Percentiles rank a stretch among this genome's conserved stretches.
Evolutionary conservation across 306 rosid species (phyloP).

Genomic region (Vicia sativa): DNA sequence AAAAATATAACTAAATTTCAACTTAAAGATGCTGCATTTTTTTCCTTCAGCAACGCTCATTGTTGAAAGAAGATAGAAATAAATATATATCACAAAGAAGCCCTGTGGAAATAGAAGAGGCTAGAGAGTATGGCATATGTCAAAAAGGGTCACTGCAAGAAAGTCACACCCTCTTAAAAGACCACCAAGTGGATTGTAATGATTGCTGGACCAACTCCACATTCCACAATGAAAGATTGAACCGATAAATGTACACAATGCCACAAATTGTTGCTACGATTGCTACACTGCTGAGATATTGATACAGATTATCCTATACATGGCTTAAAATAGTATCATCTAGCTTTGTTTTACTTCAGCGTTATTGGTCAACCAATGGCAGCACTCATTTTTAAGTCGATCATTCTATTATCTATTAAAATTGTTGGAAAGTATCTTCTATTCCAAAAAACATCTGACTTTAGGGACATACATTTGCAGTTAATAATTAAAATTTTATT

Average conservation of each 20-base stretch:
- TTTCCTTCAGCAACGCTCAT: neutral
- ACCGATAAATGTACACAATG: conserved; percentile 9
- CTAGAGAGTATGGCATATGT: neutral
- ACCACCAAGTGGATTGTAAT: conserved; percentile 3
- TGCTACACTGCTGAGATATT: neutral
- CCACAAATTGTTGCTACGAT: neutral
- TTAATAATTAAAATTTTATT: conserved; percentile 2
- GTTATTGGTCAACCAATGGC: neutral
- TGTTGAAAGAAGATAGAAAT: neutral
- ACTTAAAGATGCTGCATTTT: conserved; percentile 8
- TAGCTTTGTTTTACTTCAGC: neutral
- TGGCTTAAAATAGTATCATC: conserved; percentile 3
- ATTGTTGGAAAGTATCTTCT: neutral
- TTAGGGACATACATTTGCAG: neutral
- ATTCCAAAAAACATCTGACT: neutral
- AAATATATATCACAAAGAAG: conserved; percentile 10
- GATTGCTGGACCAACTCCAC: conserved; percentile 26
- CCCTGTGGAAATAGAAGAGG: neutral
- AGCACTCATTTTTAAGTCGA: neutral
- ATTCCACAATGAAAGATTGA: conserved; percentile 1
- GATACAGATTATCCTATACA: neutral
- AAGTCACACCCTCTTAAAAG: neutral
- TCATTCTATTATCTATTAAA: conserved; percentile 5
- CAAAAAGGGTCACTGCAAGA: neutral
- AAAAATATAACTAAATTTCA: neutral